Percentiles rank a stretch among this genome's conserved stretches.
Evolutionary conservation across 1,284 basidiomycete species (phyloP).

Genomic region (Phylloporus gajari): DNA sequence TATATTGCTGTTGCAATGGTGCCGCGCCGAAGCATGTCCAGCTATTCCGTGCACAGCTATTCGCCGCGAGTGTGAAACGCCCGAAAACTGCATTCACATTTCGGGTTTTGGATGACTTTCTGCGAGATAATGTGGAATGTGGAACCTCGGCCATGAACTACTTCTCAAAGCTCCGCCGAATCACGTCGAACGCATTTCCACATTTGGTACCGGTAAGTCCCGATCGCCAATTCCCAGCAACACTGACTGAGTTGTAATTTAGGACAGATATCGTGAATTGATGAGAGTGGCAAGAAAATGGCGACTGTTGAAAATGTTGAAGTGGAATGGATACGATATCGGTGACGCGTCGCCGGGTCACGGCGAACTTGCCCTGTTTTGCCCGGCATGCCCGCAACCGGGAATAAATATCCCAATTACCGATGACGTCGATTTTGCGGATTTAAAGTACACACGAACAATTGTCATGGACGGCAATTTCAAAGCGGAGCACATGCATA

Average conservation of each 20-base stretch:
- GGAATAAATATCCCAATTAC: neutral
- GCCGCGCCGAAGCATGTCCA: neutral
- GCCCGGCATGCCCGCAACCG: neutral
- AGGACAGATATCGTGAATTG: conserved; percentile 20
- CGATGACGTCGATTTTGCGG: no score
- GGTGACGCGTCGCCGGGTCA: no score
- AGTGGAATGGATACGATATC: conserved; percentile 11
- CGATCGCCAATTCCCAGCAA: no score
- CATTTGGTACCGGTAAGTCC: neutral
- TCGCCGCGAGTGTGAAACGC: rapidly evolving
- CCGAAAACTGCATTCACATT: neutral
- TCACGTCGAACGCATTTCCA: neutral
- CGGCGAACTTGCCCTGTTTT: neutral
- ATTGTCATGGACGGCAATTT: neutral
- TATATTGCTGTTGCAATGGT: neutral
- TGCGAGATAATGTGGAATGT: neutral
- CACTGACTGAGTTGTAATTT: no score
- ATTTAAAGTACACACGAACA: neutral
- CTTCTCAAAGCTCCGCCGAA: neutral
- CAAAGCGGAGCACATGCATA: neutral
- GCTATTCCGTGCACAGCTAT: neutral
- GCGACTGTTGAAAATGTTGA: conserved; percentile 9
- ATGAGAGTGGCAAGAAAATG: conserved; percentile 18
- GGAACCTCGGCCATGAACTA: neutral
- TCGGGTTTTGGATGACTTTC: neutral